A percentile compares a stretch with the other conserved stretches of the same genome.
phyloP scores from a whole-genome alignment of 768 basidiomycete genomes.

The Pleurotus tuber-regium region DNA sequence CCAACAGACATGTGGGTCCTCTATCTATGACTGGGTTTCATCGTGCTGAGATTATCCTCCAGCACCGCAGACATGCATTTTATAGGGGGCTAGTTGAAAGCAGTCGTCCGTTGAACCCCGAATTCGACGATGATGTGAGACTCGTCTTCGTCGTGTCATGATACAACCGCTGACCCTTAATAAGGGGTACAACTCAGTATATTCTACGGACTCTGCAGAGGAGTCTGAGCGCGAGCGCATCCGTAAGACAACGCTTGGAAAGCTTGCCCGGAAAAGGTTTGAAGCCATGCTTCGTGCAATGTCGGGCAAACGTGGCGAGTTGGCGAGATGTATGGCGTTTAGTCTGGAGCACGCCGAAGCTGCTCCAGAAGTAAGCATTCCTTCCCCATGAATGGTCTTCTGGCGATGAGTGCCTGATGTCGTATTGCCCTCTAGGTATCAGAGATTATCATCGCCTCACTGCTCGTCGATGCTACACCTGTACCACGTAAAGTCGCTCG shows the following conservation, averaged over 20 bases:
- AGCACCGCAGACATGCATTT: conserved; percentile 73
- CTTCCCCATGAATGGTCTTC: conserved; percentile 10
- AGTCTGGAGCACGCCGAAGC: conserved; percentile 96
- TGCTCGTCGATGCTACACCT: conserved; percentile 88
- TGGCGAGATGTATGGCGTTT: conserved; percentile 96
- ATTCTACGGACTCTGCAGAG: conserved; percentile 92
- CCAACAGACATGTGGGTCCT: conserved; percentile 48
- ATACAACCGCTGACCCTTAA: conserved; percentile 6
- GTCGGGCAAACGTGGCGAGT: conserved; percentile 83
- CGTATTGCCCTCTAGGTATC: too few species aligned
- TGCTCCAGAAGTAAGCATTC: conserved; percentile 75
- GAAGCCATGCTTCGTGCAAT: conserved; percentile 88
- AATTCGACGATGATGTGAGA: conserved; percentile 79
- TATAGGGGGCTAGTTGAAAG: conserved; percentile 70
- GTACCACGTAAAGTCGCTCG: conserved; percentile 98
- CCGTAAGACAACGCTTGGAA: conserved; percentile 76
- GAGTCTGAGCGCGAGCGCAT: conserved; percentile 86
- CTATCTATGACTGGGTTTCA: conserved; percentile 5
- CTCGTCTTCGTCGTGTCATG: not conserved
- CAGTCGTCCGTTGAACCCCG: conserved; percentile 50
- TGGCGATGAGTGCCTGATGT: too few species aligned
- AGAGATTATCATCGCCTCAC: conserved; percentile 86
- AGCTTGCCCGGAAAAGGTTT: conserved; percentile 77
- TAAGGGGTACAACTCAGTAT: conserved; percentile 84
- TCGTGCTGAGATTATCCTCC: conserved; percentile 2